Conservation (phyloP, 192 early-diverging fungal genomes). For the Coemansia aciculifera region DNA sequence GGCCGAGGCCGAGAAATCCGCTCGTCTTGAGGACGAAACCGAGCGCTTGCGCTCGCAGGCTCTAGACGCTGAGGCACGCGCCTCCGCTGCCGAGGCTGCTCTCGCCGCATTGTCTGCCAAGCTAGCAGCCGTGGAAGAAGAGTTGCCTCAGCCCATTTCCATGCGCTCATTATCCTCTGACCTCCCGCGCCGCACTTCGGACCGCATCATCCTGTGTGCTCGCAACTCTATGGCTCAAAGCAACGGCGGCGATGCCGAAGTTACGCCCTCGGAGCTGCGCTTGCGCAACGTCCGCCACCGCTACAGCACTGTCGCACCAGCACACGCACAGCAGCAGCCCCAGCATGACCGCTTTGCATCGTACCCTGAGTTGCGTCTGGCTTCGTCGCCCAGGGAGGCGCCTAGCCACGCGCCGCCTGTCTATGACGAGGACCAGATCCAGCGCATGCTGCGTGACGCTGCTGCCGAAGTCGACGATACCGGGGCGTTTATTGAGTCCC, state of each 20-base stretch:
- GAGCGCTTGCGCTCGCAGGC: constrained; percentile 16
- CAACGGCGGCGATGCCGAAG: neutral
- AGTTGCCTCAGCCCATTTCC: neutral
- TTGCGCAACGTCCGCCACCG: constrained; percentile 22
- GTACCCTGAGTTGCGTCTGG: constrained; percentile 46
- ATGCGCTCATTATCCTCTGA: constrained; percentile 17
- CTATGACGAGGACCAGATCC: constrained; percentile 40
- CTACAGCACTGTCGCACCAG: constrained; percentile 25
- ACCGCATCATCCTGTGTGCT: constrained; percentile 38
- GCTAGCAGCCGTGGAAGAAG: constrained; percentile 9
- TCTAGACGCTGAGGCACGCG: constrained; percentile 43
- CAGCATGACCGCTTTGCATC: constrained; percentile 40
- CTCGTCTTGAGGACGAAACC: constrained; percentile 13
- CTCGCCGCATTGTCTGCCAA: constrained; percentile 19
- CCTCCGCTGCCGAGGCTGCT: constrained; percentile 30
- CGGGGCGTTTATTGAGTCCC: neutral
- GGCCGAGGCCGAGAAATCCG: neutral
- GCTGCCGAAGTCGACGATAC: constrained; percentile 26
- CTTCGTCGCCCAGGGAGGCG: constrained; percentile 14
- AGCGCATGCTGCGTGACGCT: constrained; percentile 35
- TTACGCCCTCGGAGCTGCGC: constrained; percentile 4
- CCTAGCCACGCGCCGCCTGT: constrained; percentile 15
- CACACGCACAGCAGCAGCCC: neutral
- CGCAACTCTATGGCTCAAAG: constrained; percentile 22
- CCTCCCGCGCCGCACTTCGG: constrained; percentile 24